phyloP scores from a whole-genome alignment of 495 filamentous ascomycete genomes.

The Neurospora sp. region DNA sequence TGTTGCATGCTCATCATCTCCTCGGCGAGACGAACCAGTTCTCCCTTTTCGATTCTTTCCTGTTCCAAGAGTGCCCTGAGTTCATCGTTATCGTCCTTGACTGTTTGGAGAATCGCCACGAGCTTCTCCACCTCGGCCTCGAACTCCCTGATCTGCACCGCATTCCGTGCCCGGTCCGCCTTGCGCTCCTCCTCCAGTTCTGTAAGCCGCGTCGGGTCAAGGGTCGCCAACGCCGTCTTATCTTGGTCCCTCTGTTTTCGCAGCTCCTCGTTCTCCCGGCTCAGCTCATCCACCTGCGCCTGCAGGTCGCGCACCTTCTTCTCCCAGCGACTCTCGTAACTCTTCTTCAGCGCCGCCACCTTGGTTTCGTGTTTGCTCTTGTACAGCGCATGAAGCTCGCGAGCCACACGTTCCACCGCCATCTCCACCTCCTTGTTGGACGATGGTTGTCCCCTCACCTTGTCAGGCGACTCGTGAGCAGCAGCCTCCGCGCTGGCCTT shows the following conservation, averaged over 20 bases:
- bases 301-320: constrained; percentile 73
- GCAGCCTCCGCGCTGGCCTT: constrained; percentile 29
- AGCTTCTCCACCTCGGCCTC: constrained; percentile 62
- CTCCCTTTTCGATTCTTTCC: constrained; percentile 86
- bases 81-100: constrained; percentile 55
- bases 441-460: not conserved
- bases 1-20: constrained; percentile 63
- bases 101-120: constrained; percentile 51
- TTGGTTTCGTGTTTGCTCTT: constrained; percentile 95
- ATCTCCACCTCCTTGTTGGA: constrained; percentile 57
- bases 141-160: constrained; percentile 45
- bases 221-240: constrained; percentile 28
- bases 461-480: constrained; percentile 4
- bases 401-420: constrained; percentile 82
- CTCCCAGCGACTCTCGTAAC: constrained; percentile 82
- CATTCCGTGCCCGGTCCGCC: constrained; percentile 39
- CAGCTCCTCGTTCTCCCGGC: constrained; percentile 65
- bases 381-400: constrained; percentile 86
- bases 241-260: constrained; percentile 45
- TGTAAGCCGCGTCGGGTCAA: constrained; percentile 38
- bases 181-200: constrained; percentile 39
- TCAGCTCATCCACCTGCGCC: constrained; percentile 52
- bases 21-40: constrained; percentile 84
- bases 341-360: constrained; percentile 87
- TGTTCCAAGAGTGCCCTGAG: constrained; percentile 56